phyloP scores from a whole-genome alignment of 495 filamentous ascomycete species.

The Coniosporium apollinis region DNA sequence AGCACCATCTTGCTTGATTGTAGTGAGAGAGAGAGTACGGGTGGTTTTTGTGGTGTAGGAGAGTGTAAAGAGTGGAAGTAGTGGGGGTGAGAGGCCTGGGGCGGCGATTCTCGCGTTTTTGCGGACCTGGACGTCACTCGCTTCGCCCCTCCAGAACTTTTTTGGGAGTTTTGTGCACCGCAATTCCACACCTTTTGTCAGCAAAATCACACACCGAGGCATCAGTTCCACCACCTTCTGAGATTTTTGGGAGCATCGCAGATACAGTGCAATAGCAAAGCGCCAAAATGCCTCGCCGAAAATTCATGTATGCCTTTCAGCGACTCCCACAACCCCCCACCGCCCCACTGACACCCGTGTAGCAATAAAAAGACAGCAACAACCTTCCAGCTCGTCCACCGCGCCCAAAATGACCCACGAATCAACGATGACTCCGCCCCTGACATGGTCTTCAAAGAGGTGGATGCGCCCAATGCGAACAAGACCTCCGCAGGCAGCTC shows the following conservation, averaged over 20 bases:
- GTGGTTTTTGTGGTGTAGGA: conserved; percentile 1
- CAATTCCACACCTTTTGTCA: too few species aligned
- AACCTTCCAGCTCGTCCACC: conserved; percentile 85
- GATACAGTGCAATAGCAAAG: neutral
- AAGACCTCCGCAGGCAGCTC: too few species aligned
- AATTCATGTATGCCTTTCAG: conserved; percentile 61
- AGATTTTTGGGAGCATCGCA: neutral
- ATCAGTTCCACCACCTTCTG: too few species aligned
- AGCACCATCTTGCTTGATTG: conserved; percentile 59
- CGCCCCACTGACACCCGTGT: conserved; percentile 5
- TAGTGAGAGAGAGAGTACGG: neutral
- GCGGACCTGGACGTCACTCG: too few species aligned
- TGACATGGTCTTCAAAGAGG: conserved; percentile 56
- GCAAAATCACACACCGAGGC: too few species aligned
- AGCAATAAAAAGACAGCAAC: conserved; percentile 91
- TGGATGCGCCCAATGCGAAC: conserved; percentile 10
- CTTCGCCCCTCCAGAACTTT: too few species aligned
- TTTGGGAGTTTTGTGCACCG: too few species aligned
- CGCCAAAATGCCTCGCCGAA: conserved; percentile 58
- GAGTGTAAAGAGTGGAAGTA: neutral
- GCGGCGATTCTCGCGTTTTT: too few species aligned
- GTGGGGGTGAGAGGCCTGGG: neutral
- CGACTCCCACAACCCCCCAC: neutral
- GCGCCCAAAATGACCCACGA: conserved; percentile 88
- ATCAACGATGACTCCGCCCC: conserved; percentile 76